Conservation (phyloP, 2,329 filamentous ascomycete genomes). For the Sporothrix variecibatus region DNA sequence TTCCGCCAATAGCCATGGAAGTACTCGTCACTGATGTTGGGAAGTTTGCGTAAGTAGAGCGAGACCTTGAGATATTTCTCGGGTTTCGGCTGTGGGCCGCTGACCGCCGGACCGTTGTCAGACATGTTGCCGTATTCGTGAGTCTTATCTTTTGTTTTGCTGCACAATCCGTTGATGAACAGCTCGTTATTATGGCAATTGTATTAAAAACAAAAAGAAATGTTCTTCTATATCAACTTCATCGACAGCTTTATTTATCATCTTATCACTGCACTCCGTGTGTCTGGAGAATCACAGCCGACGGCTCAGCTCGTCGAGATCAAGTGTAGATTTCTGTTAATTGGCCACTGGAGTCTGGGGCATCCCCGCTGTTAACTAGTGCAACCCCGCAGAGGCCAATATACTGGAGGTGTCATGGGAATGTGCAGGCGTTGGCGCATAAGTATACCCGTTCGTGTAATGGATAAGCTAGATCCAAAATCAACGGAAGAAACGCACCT, state of each 20-base stretch:
- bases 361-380: neutral
- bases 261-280: neutral
- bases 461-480: conserved; percentile 12
- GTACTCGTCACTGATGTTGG: conserved; percentile 36
- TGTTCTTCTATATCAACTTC: neutral
- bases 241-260: neutral
- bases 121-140: neutral
- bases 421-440: neutral
- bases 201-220: neutral
- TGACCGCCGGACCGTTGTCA: neutral
- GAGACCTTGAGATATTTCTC: conserved; percentile 34
- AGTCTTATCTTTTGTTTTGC: neutral
- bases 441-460: conserved; percentile 18
- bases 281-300: conserved; percentile 13
- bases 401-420: neutral
- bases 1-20: conserved; percentile 38
- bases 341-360: neutral
- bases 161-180: neutral
- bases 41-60: conserved; percentile 35
- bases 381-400: conserved; percentile 1
- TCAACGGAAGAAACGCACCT: no score
- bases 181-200: neutral
- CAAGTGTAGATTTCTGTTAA: neutral
- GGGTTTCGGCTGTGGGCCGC: conserved; percentile 25
- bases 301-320: neutral